phyloP scores from a whole-genome alignment of 345 rosid species.

The Gossypium raimondii region DNA sequence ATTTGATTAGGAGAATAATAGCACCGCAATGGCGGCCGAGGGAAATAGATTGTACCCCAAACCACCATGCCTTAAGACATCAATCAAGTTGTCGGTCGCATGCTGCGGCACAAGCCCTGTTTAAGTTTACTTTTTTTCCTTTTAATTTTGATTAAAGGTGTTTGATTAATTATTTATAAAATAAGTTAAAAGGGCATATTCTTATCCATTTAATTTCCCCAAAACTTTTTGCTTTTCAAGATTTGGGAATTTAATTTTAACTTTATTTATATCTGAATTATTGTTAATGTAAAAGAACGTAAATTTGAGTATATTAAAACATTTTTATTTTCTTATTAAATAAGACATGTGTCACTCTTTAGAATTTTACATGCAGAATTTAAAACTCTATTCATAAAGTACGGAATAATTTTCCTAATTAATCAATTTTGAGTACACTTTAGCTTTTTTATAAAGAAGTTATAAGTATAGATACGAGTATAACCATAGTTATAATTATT shows the following conservation, averaged over 20 bases:
- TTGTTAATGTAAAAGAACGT: accelerated
- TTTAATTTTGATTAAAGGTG: not conserved
- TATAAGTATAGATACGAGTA: too few relatives aligned
- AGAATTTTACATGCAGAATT: accelerated
- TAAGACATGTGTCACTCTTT: too few relatives aligned
- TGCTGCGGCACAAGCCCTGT: not conserved
- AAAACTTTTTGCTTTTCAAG: not conserved
- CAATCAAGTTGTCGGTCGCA: constrained; percentile 12
- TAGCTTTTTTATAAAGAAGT: too few relatives aligned
- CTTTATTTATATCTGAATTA: too few relatives aligned
- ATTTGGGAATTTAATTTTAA: not conserved
- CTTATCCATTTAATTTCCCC: not conserved
- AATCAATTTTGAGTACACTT: too few relatives aligned
- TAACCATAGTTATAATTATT: too few relatives aligned
- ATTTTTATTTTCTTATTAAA: too few relatives aligned
- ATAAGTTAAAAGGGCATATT: not conserved
- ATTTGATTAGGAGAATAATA: not conserved
- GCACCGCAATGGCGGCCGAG: not conserved
- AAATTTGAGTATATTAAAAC: accelerated
- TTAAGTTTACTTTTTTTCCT: not conserved
- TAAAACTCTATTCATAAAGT: too few relatives aligned
- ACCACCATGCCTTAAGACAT: not conserved
- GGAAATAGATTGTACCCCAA: not conserved
- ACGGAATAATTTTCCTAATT: too few relatives aligned
- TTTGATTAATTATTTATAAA: not conserved